Conservation (phyloP, 169 alveolate species). For the Ichthyophthirius multifiliis region DNA sequence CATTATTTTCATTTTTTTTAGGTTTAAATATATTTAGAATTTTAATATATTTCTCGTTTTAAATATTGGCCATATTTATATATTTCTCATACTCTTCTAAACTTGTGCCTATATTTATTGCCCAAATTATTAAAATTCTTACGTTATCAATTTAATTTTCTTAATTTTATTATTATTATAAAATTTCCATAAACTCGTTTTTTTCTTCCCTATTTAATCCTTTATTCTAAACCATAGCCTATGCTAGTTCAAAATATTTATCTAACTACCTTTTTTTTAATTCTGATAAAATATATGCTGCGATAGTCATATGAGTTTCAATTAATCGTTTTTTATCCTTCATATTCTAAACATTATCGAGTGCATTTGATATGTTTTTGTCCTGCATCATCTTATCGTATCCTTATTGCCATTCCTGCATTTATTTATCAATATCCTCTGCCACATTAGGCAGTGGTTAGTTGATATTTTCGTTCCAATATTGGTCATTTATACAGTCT, state of each 20-base stretch:
- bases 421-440: neutral
- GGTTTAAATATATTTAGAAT: neutral
- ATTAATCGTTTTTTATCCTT: neutral
- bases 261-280: neutral
- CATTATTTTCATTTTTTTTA: neutral
- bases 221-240: neutral
- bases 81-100: neutral
- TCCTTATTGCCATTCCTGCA: neutral
- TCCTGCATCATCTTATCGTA: neutral
- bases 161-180: neutral
- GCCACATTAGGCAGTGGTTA: conserved; percentile 9
- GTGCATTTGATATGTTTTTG: neutral
- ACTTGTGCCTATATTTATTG: neutral
- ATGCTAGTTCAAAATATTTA: conserved; percentile 13
- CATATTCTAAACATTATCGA: neutral
- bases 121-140: neutral
- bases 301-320: neutral
- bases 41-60: neutral
- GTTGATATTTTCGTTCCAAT: conserved; percentile 1
- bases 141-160: neutral
- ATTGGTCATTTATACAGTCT: neutral
- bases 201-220: neutral
- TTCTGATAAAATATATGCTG: neutral
- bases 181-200: neutral
- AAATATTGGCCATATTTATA: neutral